A percentile compares a stretch with the other conserved stretches of the same genome.
phyloP scores from a whole-genome alignment of 305 asterid species.

The Fraxinus sp. region DNA sequence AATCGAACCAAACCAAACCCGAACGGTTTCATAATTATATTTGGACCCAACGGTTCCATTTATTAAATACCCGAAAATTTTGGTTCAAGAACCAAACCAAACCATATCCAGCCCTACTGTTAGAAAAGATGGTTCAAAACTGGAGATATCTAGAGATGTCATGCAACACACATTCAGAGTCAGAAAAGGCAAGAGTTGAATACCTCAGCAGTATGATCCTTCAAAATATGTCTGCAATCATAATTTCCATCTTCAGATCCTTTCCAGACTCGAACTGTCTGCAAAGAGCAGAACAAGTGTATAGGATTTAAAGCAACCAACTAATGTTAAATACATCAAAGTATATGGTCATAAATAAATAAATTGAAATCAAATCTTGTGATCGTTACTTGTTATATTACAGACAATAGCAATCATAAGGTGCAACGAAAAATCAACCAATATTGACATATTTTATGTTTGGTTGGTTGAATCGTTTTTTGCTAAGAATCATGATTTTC shows the following conservation, averaged over 20 bases:
- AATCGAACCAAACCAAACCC: too few relatives aligned
- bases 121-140: not conserved
- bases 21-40: too few relatives aligned
- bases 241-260: slow-evolving; percentile 72
- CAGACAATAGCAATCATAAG: not conserved
- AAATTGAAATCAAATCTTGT: not conserved
- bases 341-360: not conserved
- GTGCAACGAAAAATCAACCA: not conserved
- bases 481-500: not conserved
- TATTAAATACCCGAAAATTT: too few relatives aligned
- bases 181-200: slow-evolving; percentile 4
- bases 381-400: not conserved
- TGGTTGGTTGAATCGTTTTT: not conserved
- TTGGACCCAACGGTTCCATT: too few relatives aligned
- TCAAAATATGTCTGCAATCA: slow-evolving; percentile 66
- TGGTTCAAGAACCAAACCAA: too few relatives aligned
- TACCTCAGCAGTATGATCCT: slow-evolving; percentile 97
- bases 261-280: slow-evolving; percentile 96
- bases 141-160: not conserved
- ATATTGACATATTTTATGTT: not conserved
- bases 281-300: slow-evolving; percentile 28
- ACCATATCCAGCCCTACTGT: not conserved
- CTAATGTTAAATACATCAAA: not conserved
- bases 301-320: slow-evolving; percentile 3
- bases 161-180: not conserved